Conservation (phyloP, 2,329 filamentous ascomycete species). For the Acrocalymma vagum region DNA sequence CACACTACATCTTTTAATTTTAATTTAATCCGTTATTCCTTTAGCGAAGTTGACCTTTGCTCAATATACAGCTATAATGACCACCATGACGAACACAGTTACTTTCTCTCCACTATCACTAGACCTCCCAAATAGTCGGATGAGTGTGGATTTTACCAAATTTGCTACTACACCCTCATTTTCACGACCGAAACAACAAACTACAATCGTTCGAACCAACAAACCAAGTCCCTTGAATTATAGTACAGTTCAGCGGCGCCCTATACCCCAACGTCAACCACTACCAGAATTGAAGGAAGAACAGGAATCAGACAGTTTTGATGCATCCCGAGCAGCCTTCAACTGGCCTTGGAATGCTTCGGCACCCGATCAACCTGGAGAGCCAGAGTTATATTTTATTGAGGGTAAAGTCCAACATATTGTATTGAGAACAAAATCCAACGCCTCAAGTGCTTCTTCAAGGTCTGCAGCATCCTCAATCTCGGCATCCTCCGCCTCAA, state of each 20-base stretch:
- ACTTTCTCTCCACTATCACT: slow-evolving; percentile 25
- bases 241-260: too few species aligned
- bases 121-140: slow-evolving; percentile 30
- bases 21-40: not conserved
- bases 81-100: slow-evolving; percentile 22
- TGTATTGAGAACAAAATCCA: not conserved
- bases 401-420: too few species aligned
- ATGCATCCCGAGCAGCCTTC: too few species aligned
- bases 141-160: slow-evolving; percentile 29
- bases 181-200: not conserved
- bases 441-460: not conserved
- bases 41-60: slow-evolving; percentile 17
- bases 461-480: slow-evolving; percentile 8
- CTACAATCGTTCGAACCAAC: too few species aligned
- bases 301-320: too few species aligned
- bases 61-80: slow-evolving; percentile 10
- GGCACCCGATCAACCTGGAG: too few species aligned
- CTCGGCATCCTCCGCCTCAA: slow-evolving; percentile 16
- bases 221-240: too few species aligned
- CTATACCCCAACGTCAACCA: too few species aligned
- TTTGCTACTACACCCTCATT: slow-evolving; percentile 16
- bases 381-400: too few species aligned
- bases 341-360: too few species aligned
- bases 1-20: too few species aligned
- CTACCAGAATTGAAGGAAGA: too few species aligned